A percentile compares a stretch with the other conserved stretches of the same genome.
These are phyloP conservation scores for Waltergamsia citrina DNA, from an alignment of 2,329 filamentous ascomycete genomes.

Conservation along the genomic window DNA sequence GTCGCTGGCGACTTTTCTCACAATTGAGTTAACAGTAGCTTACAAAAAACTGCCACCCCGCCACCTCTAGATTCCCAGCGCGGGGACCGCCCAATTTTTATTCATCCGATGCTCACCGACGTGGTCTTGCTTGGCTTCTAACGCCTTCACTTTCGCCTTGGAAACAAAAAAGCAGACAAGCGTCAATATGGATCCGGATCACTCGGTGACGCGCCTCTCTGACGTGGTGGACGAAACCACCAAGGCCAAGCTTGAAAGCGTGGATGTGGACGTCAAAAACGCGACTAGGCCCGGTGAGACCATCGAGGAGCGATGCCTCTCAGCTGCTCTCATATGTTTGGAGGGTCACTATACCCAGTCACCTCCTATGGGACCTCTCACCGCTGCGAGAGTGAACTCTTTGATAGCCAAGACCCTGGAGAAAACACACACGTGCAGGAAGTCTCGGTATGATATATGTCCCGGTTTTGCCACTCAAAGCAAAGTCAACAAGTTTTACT, in stretches of 20 bases:
- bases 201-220: constrained; percentile 14
- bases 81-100: neutral
- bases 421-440: constrained; percentile 52
- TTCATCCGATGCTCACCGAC: neutral
- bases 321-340: constrained; percentile 49
- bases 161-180: neutral
- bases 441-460: constrained; percentile 39
- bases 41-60: neutral
- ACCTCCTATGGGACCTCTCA: constrained; percentile 47
- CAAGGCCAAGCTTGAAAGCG: neutral
- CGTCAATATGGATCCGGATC: constrained; percentile 3
- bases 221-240: constrained; percentile 8
- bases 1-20: neutral
- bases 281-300: constrained; percentile 25
- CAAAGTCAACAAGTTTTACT: neutral
- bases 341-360: constrained; percentile 51
- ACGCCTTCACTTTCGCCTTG: neutral
- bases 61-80: neutral
- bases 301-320: constrained; percentile 56
- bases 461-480: neutral
- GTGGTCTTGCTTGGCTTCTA: neutral
- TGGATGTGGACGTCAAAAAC: no score
- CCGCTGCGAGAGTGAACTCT: constrained; percentile 41
- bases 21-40: no score
- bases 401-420: constrained; percentile 53